These are phyloP conservation scores for Brassica balearica DNA, from an alignment of 441 rosid species.

Conservation along the genomic window DNA sequence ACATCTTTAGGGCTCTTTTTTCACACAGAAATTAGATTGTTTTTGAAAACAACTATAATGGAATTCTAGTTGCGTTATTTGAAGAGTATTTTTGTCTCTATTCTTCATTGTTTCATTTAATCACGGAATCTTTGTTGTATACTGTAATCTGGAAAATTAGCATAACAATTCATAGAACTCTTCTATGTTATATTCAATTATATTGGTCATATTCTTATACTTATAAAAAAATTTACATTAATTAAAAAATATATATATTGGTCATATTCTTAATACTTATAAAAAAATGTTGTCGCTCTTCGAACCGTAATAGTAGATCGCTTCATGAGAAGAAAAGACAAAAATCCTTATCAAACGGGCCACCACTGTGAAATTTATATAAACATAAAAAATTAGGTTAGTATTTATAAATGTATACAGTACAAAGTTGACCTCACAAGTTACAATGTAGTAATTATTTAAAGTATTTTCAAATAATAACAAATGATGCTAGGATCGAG, in stretches of 20 bases:
- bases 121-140: not conserved
- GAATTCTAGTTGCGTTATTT: not conserved
- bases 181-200: not conserved
- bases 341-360: not conserved
- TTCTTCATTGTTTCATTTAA: not conserved
- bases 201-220: not conserved
- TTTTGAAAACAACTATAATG: not conserved
- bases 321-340: not conserved
- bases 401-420: not conserved
- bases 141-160: not conserved
- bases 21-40: not conserved
- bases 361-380: conserved; percentile 10
- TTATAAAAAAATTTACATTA: not conserved
- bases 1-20: not conserved
- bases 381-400: conserved; percentile 2
- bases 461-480: not conserved
- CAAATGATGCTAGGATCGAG: conserved; percentile 1
- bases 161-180: not conserved
- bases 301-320: not conserved
- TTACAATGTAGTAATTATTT: not conserved
- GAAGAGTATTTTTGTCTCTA: not conserved
- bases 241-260: not conserved
- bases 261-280: not conserved
- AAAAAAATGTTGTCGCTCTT: not conserved
- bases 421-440: conserved; percentile 4